phyloP scores from a whole-genome alignment of 202 grass and related monocot genomes.

The Panicum virgatum region DNA sequence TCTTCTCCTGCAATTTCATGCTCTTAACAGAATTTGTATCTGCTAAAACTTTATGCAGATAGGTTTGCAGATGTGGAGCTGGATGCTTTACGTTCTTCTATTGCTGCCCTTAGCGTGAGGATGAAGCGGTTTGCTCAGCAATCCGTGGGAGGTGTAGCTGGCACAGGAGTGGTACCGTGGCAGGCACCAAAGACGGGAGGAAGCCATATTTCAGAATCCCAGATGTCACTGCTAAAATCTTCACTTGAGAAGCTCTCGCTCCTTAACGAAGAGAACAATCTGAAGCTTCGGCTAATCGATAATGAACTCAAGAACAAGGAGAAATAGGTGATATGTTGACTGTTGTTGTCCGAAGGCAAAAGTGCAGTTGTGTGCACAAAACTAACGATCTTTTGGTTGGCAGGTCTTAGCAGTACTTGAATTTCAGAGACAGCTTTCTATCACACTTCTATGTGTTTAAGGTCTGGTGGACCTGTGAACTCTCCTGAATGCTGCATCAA shows the following conservation, averaged over 20 bases:
- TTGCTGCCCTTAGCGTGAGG: conserved; percentile 67
- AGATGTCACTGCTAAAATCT: conserved; percentile 71
- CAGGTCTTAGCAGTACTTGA: background rate
- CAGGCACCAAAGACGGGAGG: conserved; percentile 39
- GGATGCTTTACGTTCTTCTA: conserved; percentile 72
- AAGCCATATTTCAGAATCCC: conserved; percentile 55
- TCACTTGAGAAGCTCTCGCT: conserved; percentile 76
- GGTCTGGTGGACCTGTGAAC: background rate
- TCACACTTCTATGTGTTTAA: background rate
- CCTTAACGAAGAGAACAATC: conserved; percentile 72
- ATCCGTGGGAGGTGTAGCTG: background rate
- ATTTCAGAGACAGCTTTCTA: background rate
- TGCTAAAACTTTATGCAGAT: conserved; percentile 52
- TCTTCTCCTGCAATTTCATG: background rate
- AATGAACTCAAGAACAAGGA: conserved; percentile 63
- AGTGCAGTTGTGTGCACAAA: background rate
- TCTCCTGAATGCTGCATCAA: background rate
- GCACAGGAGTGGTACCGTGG: conserved; percentile 33
- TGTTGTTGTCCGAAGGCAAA: background rate
- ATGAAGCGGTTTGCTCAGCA: conserved; percentile 55
- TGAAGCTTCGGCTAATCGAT: conserved; percentile 79
- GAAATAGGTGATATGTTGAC: conserved; percentile 37
- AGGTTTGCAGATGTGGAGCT: conserved; percentile 77
- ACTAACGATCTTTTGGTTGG: background rate
- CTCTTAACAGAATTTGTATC: conserved; percentile 17